These are phyloP conservation scores for Exophiala mesophila DNA, from an alignment of 2,329 filamentous ascomycete species.

Conservation along the genomic window DNA sequence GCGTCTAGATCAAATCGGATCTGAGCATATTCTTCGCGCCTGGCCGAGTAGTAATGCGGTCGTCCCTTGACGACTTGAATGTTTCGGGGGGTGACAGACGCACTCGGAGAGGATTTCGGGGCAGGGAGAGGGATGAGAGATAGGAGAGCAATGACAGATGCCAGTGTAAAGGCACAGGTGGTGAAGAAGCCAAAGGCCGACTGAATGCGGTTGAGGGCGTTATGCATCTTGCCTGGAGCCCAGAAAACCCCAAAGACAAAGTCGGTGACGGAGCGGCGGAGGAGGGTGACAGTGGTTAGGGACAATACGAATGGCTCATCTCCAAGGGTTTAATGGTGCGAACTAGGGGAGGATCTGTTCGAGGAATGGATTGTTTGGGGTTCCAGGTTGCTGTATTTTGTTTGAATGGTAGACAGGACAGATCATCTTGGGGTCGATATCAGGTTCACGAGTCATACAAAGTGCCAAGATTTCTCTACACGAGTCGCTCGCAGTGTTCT, in stretches of 20 bases:
- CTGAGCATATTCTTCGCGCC: slow-evolving; percentile 92
- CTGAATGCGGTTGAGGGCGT: slow-evolving; percentile 75
- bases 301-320: no score
- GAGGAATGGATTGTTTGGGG: no score
- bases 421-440: not conserved
- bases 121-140: slow-evolving; percentile 55
- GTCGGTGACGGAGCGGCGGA: no score
- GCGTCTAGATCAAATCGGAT: slow-evolving; percentile 90
- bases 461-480: not conserved
- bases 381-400: no score
- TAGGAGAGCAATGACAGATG: slow-evolving; percentile 68
- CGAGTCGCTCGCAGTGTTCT: not conserved
- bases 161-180: slow-evolving; percentile 79
- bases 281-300: no score
- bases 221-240: slow-evolving; percentile 71
- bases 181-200: slow-evolving; percentile 98
- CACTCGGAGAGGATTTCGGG: slow-evolving; percentile 57
- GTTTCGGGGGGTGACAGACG: slow-evolving; percentile 63
- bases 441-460: slow-evolving; percentile 3
- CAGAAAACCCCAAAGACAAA: no score
- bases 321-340: no score
- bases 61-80: slow-evolving; percentile 85
- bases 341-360: no score
- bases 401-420: not conserved
- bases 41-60: slow-evolving; percentile 90